phyloP scores from a whole-genome alignment of 139 green algal genomes.

The Coccomyxa sp. region DNA sequence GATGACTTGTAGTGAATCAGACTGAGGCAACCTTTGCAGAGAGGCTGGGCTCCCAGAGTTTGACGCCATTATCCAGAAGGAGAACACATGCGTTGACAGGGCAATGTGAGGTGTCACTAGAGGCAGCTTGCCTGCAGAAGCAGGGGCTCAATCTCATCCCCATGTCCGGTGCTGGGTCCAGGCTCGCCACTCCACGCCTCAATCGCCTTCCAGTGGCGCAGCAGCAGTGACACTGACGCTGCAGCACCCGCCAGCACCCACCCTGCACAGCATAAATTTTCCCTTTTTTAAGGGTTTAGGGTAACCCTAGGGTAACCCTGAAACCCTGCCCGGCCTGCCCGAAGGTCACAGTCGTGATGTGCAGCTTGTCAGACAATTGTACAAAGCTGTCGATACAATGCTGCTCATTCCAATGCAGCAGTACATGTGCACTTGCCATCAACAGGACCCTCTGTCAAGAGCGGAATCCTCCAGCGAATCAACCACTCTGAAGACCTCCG shows the following conservation, averaged over 20 bases:
- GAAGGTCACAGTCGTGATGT: too few species aligned
- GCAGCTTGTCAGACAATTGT: not conserved
- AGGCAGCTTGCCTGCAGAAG: not conserved
- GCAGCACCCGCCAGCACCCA: conserved; percentile 13
- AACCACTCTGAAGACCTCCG: too few species aligned
- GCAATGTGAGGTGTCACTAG: not conserved
- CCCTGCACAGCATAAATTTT: conserved; percentile 4
- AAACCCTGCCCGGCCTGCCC: not conserved
- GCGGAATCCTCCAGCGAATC: too few species aligned
- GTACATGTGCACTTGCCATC: too few species aligned
- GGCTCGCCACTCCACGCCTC: conserved; percentile 8
- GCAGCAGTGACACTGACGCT: conserved; percentile 32
- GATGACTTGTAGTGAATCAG: too few species aligned
- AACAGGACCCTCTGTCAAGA: too few species aligned
- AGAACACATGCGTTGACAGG: too few species aligned
- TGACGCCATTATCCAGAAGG: too few species aligned
- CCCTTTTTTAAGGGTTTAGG: not conserved
- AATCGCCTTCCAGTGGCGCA: conserved; percentile 42
- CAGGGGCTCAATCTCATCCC: not conserved
- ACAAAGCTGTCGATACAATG: too few species aligned
- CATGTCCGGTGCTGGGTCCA: not conserved
- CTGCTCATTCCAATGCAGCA: too few species aligned
- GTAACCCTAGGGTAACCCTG: not conserved
- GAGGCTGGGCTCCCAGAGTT: too few species aligned
- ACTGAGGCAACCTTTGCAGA: too few species aligned